Conservation (phyloP, 148 eudicot species). For the Nepenthes mirabilis region DNA sequence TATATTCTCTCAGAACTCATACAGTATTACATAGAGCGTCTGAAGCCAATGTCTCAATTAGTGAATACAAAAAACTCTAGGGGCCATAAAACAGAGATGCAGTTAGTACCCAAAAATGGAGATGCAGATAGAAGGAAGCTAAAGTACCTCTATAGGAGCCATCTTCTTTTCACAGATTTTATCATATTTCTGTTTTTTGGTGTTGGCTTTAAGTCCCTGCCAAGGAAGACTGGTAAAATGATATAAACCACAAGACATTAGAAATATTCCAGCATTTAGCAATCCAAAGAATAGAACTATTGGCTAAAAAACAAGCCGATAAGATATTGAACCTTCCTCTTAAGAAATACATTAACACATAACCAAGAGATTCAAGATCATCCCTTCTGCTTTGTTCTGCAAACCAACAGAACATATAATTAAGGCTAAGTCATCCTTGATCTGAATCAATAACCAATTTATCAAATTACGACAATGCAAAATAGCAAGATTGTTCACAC, state of each 20-base stretch:
- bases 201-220: constrained; percentile 95
- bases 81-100: background rate
- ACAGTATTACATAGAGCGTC: too few species aligned
- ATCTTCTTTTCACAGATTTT: constrained; percentile 96
- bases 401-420: background rate
- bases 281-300: background rate
- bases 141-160: constrained; percentile 81
- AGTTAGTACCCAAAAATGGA: background rate
- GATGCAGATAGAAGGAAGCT: background rate
- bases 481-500: constrained; percentile 11
- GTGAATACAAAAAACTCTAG: background rate
- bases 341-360: constrained; percentile 89
- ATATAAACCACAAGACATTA: constrained; percentile 7
- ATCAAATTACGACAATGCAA: background rate
- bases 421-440: background rate
- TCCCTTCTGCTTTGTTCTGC: constrained; percentile 99
- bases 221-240: constrained; percentile 71
- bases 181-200: constrained; percentile 96
- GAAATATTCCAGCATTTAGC: constrained; percentile 1
- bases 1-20: too few species aligned
- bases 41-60: too few species aligned
- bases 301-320: background rate
- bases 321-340: constrained; percentile 66
- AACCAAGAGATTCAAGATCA: constrained; percentile 98
- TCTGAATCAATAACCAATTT: background rate